These are phyloP conservation scores for Botrytis cinerea DNA, from an alignment of 2,329 filamentous ascomycete genomes.

Conservation along the genomic window DNA sequence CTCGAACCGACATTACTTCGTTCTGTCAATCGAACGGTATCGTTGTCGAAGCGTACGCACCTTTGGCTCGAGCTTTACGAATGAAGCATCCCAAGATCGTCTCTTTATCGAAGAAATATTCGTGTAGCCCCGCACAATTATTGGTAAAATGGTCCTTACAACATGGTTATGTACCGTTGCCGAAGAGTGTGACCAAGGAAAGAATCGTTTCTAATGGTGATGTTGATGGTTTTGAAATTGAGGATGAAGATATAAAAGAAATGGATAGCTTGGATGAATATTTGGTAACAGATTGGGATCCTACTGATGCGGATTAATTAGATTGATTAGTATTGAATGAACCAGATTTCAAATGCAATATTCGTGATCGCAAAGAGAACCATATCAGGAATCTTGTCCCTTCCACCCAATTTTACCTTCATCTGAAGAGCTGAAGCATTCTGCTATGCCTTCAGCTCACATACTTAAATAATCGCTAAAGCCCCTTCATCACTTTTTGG, in stretches of 20 bases:
- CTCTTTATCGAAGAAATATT: slow-evolving; percentile 65
- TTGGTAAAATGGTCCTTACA: slow-evolving; percentile 78
- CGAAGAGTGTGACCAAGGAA: slow-evolving; percentile 66
- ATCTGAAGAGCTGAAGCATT: not conserved
- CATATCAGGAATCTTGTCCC: not conserved
- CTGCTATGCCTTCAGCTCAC: not conserved
- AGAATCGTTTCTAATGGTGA: slow-evolving; percentile 67
- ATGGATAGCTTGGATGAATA: slow-evolving; percentile 71
- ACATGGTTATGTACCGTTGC: slow-evolving; percentile 70
- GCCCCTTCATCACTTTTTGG: not conserved
- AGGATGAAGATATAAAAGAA: slow-evolving; percentile 59
- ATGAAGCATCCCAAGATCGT: slow-evolving; percentile 68
- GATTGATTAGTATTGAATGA: not conserved
- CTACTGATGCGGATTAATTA: slow-evolving; percentile 45
- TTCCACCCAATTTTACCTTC: not conserved
- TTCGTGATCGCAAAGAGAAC: not conserved
- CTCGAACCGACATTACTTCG: slow-evolving; percentile 63
- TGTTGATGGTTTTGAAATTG: slow-evolving; percentile 62
- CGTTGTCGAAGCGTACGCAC: slow-evolving; percentile 76
- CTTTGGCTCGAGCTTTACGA: slow-evolving; percentile 68
- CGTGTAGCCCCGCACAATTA: slow-evolving; percentile 70
- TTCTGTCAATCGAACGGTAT: slow-evolving; percentile 68
- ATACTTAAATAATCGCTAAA: not conserved
- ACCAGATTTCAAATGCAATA: not conserved
- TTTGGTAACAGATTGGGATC: slow-evolving; percentile 69